Evolutionary conservation across 495 filamentous ascomycete genomes (phyloP).

Genomic region (Penicillium soppii): DNA sequence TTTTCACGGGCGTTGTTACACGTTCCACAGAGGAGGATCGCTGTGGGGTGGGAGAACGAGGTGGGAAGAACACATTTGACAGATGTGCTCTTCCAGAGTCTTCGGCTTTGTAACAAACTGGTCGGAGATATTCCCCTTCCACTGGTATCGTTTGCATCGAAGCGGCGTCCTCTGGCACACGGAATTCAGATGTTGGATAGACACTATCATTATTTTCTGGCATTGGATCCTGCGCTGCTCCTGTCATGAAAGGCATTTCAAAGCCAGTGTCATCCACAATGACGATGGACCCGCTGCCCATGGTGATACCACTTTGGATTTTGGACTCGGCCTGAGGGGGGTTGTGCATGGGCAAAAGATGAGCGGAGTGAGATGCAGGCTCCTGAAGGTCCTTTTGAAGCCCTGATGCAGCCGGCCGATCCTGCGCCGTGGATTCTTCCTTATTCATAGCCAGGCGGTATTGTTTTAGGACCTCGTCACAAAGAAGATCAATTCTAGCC

Average conservation of each 20-base stretch:
- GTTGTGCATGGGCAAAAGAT: conserved; percentile 4
- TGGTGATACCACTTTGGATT: conserved; percentile 62
- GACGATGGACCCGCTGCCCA: conserved; percentile 81
- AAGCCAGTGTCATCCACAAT: conserved; percentile 68
- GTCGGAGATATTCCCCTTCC: conserved; percentile 32
- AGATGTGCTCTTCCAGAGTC: conserved; percentile 11
- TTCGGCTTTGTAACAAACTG: conserved; percentile 34
- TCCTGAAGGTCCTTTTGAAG: conserved; percentile 6
- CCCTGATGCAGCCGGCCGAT: conserved; percentile 3
- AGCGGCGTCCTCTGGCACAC: conserved; percentile 15
- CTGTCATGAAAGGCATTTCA: conserved; percentile 37
- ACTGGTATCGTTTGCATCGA: conserved; percentile 22
- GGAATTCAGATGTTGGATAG: not conserved
- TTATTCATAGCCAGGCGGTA: conserved; percentile 41
- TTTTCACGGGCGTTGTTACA: conserved; percentile 21
- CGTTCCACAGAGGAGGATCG: conserved; percentile 36
- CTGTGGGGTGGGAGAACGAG: conserved; percentile 19
- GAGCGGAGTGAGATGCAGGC: not conserved
- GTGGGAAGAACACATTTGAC: conserved; percentile 17
- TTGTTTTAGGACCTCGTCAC: conserved; percentile 69
- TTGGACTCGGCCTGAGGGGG: conserved; percentile 22
- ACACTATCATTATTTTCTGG: conserved; percentile 6
- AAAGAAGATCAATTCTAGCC: conserved; percentile 70
- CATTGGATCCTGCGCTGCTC: conserved; percentile 23
- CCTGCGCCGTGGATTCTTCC: conserved; percentile 6